phyloP scores from a whole-genome alignment of 768 basidiomycete genomes.

The Scleroderma bovista region DNA sequence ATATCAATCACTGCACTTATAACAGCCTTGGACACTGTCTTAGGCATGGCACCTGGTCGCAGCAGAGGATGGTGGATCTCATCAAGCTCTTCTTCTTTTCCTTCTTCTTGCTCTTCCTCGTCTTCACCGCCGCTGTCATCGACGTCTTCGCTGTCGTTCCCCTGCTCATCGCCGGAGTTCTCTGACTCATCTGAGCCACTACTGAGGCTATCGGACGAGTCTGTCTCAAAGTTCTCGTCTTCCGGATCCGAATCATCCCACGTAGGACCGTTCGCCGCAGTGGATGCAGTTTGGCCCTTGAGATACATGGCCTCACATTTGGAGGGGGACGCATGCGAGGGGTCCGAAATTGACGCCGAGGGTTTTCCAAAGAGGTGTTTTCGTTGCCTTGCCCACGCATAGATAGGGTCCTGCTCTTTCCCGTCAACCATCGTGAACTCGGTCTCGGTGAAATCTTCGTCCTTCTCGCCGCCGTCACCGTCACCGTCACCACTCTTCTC shows the following conservation, averaged over 20 bases:
- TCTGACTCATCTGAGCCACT: slow-evolving; percentile 12
- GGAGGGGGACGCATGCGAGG: neutral
- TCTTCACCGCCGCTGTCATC: slow-evolving; percentile 21
- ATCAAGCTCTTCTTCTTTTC: slow-evolving; percentile 40
- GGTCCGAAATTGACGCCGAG: slow-evolving; percentile 1
- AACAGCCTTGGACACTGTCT: too few relatives aligned
- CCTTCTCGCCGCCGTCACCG: slow-evolving; percentile 10
- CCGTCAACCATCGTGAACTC: slow-evolving; percentile 72
- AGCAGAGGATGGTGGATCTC: slow-evolving; percentile 57
- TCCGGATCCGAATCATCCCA: slow-evolving; percentile 33
- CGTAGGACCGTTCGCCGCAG: slow-evolving; percentile 18
- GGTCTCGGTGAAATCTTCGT: slow-evolving; percentile 49
- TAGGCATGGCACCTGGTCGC: slow-evolving; percentile 60
- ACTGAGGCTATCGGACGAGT: slow-evolving; percentile 39
- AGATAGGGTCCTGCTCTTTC: slow-evolving; percentile 59
- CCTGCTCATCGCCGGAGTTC: slow-evolving; percentile 28
- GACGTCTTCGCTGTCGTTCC: slow-evolving; percentile 20
- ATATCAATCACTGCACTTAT: slow-evolving; percentile 63
- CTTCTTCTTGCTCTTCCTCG: slow-evolving; percentile 28
- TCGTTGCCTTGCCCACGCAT: slow-evolving; percentile 57
- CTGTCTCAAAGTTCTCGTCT: slow-evolving; percentile 31
- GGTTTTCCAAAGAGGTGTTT: slow-evolving; percentile 49
- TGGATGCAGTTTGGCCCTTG: slow-evolving; percentile 2
- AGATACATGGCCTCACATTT: slow-evolving; percentile 2
- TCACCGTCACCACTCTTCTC: neutral